Percentiles rank a stretch among this genome's conserved stretches.
phyloP scores from a whole-genome alignment of 2,329 filamentous ascomycete species.

The Rasamsonia emersonii region DNA sequence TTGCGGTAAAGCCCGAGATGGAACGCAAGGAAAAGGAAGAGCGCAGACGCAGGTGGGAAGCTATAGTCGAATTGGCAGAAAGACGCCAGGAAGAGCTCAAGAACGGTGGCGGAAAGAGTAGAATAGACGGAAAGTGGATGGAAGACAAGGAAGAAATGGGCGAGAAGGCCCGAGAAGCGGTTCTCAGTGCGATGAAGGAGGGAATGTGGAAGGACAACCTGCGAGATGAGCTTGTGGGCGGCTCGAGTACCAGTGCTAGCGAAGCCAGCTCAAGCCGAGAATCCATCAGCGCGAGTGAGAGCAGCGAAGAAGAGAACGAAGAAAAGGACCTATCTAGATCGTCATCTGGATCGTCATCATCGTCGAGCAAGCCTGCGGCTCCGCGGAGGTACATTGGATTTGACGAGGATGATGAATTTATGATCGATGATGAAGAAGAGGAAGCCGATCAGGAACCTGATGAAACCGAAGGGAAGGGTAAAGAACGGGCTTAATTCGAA shows the following conservation, averaged over 20 bases:
- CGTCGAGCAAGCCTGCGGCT: slow-evolving; percentile 17
- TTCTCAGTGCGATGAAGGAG: slow-evolving; percentile 63
- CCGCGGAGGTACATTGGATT: slow-evolving; percentile 37
- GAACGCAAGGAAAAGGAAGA: slow-evolving; percentile 87
- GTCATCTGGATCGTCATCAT: slow-evolving; percentile 18
- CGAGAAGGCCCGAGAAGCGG: slow-evolving; percentile 72
- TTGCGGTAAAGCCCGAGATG: slow-evolving; percentile 96
- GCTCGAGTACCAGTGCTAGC: slow-evolving; percentile 31
- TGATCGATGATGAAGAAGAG: slow-evolving; percentile 34
- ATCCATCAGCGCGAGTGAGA: slow-evolving; percentile 24
- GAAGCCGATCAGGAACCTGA: slow-evolving; percentile 10
- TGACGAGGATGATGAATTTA: slow-evolving; percentile 41
- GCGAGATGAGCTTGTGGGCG: slow-evolving; percentile 25
- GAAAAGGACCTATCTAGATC: slow-evolving; percentile 16
- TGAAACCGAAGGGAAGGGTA: slow-evolving; percentile 26
- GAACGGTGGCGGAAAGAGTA: slow-evolving; percentile 57
- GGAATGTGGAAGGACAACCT: slow-evolving; percentile 37
- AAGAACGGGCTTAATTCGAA: slow-evolving; percentile 19
- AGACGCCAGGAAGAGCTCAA: slow-evolving; percentile 73
- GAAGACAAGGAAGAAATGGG: slow-evolving; percentile 87
- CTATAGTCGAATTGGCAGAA: slow-evolving; percentile 78
- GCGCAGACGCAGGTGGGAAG: slow-evolving; percentile 70
- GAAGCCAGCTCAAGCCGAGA: slow-evolving; percentile 27
- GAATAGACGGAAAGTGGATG: slow-evolving; percentile 82
- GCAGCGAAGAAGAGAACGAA: slow-evolving; percentile 32